phyloP scores from a whole-genome alignment of 192 early-diverging fungal genomes.

The Mortierella alpina region DNA sequence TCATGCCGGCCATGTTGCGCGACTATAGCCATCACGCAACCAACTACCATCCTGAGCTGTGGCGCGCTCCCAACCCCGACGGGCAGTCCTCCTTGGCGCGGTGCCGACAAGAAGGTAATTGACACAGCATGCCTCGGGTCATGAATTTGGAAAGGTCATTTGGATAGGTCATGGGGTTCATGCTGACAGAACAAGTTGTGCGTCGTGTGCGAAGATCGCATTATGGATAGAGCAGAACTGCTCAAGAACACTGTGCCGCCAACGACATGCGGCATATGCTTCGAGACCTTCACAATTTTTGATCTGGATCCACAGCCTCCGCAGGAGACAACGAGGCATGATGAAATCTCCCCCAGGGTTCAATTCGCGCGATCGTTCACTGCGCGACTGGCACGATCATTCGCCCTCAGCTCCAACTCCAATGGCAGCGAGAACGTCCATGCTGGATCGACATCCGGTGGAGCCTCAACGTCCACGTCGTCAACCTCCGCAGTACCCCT shows the following conservation, averaged over 20 bases:
- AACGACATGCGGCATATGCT: slow-evolving; percentile 50
- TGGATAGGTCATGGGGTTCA: not conserved
- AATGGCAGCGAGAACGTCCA: not conserved
- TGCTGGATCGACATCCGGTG: slow-evolving; percentile 6
- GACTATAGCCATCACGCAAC: slow-evolving; percentile 51
- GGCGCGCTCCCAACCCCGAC: slow-evolving; percentile 31
- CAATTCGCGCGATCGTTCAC: slow-evolving; percentile 33
- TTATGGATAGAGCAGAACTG: slow-evolving; percentile 42
- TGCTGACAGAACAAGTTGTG: not conserved
- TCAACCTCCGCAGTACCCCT: not conserved
- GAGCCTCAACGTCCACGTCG: not conserved
- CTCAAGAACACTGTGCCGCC: slow-evolving; percentile 42
- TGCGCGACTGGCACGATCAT: slow-evolving; percentile 33
- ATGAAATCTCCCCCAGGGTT: slow-evolving; percentile 4
- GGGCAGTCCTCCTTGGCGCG: slow-evolving; percentile 14
- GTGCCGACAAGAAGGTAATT: slow-evolving; percentile 39
- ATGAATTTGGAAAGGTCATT: not conserved
- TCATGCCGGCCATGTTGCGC: slow-evolving; percentile 51
- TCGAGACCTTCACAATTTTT: slow-evolving; percentile 41
- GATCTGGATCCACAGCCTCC: slow-evolving; percentile 21
- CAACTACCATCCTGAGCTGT: slow-evolving; percentile 49
- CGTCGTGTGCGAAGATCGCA: slow-evolving; percentile 17
- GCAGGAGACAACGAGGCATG: not conserved
- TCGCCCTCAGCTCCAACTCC: slow-evolving; percentile 1
- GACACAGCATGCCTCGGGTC: not conserved